Percentiles rank a stretch among this genome's conserved stretches.
Conservation (phyloP, 805 yeast genomes). For the Blastobotrys americana region DNA sequence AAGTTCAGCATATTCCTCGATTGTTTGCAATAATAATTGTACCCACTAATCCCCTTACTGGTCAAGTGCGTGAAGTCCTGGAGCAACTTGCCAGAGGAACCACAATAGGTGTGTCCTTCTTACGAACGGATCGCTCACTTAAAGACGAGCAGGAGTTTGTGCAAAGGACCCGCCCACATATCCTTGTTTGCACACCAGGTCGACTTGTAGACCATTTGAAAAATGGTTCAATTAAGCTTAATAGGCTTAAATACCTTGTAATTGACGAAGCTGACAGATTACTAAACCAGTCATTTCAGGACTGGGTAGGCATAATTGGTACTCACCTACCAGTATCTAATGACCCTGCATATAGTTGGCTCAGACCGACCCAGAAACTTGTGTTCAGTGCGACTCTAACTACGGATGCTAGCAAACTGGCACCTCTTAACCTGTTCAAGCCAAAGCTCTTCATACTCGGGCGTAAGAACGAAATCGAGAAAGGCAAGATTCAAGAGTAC, state of each 20-base stretch:
- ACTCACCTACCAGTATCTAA: slow-evolving; percentile 14
- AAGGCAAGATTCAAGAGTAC: slow-evolving; percentile 14
- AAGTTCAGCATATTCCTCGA: slow-evolving; percentile 55
- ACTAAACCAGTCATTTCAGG: slow-evolving; percentile 90
- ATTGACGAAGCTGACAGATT: slow-evolving; percentile 93
- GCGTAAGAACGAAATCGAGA: slow-evolving; percentile 32
- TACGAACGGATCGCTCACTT: slow-evolving; percentile 48
- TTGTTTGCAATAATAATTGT: slow-evolving; percentile 71
- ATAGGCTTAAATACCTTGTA: slow-evolving; percentile 54
- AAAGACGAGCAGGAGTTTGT: slow-evolving; percentile 56
- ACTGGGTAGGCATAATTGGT: slow-evolving; percentile 62
- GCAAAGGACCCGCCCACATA: slow-evolving; percentile 27
- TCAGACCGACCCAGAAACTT: slow-evolving; percentile 51
- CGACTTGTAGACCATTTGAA: slow-evolving; percentile 58
- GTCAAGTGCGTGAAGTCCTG: slow-evolving; percentile 69
- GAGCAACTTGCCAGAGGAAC: slow-evolving; percentile 58
- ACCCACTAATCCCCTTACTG: slow-evolving; percentile 83
- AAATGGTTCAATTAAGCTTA: slow-evolving; percentile 30
- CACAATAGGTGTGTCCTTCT: slow-evolving; percentile 52
- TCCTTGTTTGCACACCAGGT: slow-evolving; percentile 66
- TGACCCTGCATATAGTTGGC: slow-evolving; percentile 17
- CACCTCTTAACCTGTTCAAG: slow-evolving; percentile 56
- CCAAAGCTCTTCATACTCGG: slow-evolving; percentile 77
- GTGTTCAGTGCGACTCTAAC: slow-evolving; percentile 91
- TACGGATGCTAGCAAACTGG: slow-evolving; percentile 81